A percentile compares a stretch with the other conserved stretches of the same genome.
phyloP scores from a whole-genome alignment of 1,284 basidiomycete genomes.

The Mycena citricolor region DNA sequence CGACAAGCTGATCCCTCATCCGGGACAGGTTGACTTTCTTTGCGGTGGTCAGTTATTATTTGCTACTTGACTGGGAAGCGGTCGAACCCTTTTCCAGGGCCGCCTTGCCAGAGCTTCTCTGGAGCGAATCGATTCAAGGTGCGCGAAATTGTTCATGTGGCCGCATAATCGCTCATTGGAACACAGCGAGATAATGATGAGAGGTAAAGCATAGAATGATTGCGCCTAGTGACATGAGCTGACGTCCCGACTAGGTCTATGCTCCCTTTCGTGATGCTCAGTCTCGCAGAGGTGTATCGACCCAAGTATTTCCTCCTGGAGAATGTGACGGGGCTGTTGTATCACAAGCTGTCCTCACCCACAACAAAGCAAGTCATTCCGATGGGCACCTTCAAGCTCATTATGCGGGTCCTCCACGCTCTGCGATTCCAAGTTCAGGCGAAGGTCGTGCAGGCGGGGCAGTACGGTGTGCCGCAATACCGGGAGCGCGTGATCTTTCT shows the following conservation, averaged over 20 bases:
- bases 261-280: conserved; percentile 13
- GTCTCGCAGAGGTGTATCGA: conserved; percentile 7
- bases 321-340: conserved; percentile 18
- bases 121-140: conserved; percentile 7
- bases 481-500: conserved; percentile 13
- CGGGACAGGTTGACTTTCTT: conserved; percentile 8
- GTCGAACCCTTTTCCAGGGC: conserved; percentile 2
- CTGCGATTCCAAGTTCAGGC: conserved; percentile 15
- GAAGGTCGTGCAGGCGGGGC: conserved; percentile 6
- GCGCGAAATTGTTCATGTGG: background rate
- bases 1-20: conserved; percentile 10
- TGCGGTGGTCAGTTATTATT: conserved; percentile 7
- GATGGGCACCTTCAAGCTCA: conserved; percentile 13
- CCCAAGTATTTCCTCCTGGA: conserved; percentile 18
- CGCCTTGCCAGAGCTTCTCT: conserved; percentile 21
- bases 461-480: conserved; percentile 13
- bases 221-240: no score
- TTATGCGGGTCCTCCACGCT: background rate
- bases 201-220: conserved; percentile 3
- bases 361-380: background rate
- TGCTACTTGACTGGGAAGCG: no score
- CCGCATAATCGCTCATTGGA: background rate
- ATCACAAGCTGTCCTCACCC: background rate
- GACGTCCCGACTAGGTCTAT: background rate
- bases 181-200: conserved; percentile 3